These are phyloP conservation scores for Flaveria linearis DNA, from an alignment of 129 eudicot species.

Conservation along the genomic window DNA sequence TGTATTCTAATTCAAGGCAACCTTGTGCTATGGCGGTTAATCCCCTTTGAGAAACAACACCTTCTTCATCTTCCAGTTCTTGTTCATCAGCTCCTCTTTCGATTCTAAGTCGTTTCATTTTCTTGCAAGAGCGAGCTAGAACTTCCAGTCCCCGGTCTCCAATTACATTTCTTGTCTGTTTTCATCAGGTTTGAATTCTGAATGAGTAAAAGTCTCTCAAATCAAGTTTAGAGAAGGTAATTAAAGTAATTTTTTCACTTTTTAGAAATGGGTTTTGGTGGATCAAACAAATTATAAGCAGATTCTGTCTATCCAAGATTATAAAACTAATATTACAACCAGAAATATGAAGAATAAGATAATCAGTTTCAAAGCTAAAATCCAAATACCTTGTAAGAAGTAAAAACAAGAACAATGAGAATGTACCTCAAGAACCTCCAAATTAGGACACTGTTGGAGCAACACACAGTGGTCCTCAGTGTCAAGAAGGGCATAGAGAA, in stretches of 20 bases:
- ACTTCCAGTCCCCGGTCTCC: constrained; percentile 86
- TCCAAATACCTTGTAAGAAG: not conserved
- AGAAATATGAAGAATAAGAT: too few species aligned
- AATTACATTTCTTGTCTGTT: constrained; percentile 79
- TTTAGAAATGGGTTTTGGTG: not conserved
- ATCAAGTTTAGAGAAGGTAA: not conserved
- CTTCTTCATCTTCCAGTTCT: constrained; percentile 76
- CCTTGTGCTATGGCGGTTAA: constrained; percentile 75
- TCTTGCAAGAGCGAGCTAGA: constrained; percentile 61
- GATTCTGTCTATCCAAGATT: not conserved
- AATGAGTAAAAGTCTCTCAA: not conserved
- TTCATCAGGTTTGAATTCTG: constrained; percentile 10
- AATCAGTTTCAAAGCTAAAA: not conserved
- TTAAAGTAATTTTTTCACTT: not conserved
- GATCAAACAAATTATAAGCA: not conserved
- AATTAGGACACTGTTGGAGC: constrained; percentile 66
- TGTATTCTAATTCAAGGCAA: constrained; percentile 69
- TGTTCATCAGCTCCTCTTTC: constrained; percentile 92
- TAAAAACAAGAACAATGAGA: not conserved
- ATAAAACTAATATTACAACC: too few species aligned
- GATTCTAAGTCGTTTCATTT: constrained; percentile 70
- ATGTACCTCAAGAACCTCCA: constrained; percentile 91
- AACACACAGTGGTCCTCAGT: constrained; percentile 68
- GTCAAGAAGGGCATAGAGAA: constrained; percentile 69
- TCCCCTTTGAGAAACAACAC: constrained; percentile 81